Percentiles rank a stretch among this genome's conserved stretches.
phyloP scores from a whole-genome alignment of 2,329 filamentous ascomycete species.

The Colletotrichum endophyticum region DNA sequence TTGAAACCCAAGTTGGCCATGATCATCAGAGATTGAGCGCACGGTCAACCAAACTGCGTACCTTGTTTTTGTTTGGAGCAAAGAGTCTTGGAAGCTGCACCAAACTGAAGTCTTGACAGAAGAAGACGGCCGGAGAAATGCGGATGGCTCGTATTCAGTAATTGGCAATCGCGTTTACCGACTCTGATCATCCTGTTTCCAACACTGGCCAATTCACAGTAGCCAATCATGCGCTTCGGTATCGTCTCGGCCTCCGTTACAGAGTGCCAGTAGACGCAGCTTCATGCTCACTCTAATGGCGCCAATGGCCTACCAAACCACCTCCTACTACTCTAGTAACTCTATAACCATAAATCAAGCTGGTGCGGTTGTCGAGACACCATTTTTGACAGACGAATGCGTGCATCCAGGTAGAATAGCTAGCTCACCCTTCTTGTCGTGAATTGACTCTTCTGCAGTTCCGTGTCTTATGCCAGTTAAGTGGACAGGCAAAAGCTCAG shows the following conservation, averaged over 20 bases:
- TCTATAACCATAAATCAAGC: too few species aligned
- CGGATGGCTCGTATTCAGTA: neutral
- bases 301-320: neutral
- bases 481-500: neutral
- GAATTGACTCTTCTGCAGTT: neutral
- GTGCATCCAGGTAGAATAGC: neutral
- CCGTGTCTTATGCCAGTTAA: neutral
- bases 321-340: neutral
- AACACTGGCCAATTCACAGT: neutral
- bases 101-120: neutral
- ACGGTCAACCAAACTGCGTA: neutral
- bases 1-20: neutral
- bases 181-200: neutral
- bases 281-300: neutral
- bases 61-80: neutral
- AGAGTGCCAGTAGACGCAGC: neutral
- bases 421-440: neutral
- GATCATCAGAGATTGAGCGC: neutral
- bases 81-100: neutral
- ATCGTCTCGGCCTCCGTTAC: neutral
- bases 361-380: neutral
- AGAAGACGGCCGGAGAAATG: neutral
- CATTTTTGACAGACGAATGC: rapidly evolving
- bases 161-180: neutral
- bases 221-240: neutral